Conservation (phyloP, 345 rosid species). For the Noccaea bulbosa region DNA sequence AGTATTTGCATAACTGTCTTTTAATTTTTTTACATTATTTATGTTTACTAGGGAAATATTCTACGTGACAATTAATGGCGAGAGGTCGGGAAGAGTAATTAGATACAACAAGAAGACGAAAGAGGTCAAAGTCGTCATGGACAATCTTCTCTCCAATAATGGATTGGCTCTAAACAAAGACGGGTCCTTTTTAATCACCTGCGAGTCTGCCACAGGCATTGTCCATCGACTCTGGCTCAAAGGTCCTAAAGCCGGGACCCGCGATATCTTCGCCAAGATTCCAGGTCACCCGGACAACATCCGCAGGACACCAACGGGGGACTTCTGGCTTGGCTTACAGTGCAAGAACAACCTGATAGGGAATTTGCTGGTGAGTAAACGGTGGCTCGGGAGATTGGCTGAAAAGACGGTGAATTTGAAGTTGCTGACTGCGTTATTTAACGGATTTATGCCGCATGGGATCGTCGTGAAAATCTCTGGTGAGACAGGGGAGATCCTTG, state of each 20-base stretch:
- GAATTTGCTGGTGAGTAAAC: slow-evolving; percentile 35
- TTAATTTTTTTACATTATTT: no score
- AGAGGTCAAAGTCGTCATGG: slow-evolving; percentile 30
- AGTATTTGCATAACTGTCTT: not conserved
- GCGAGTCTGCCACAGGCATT: slow-evolving; percentile 46
- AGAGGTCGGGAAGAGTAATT: slow-evolving; percentile 32
- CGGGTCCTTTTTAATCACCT: slow-evolving; percentile 51
- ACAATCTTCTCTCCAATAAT: slow-evolving; percentile 56
- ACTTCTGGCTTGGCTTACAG: slow-evolving; percentile 35
- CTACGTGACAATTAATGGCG: not conserved
- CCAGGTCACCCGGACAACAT: slow-evolving; percentile 38
- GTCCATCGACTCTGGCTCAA: slow-evolving; percentile 53
- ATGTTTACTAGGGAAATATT: slow-evolving; percentile 1
- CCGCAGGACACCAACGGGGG: slow-evolving; percentile 21
- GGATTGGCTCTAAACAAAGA: slow-evolving; percentile 72
- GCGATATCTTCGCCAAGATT: slow-evolving; percentile 28
- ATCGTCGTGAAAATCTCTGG: slow-evolving; percentile 51
- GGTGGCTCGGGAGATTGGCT: slow-evolving; percentile 45
- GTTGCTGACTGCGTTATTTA: not conserved
- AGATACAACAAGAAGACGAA: slow-evolving; percentile 33
- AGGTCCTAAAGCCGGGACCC: slow-evolving; percentile 45
- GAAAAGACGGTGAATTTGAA: slow-evolving; percentile 15
- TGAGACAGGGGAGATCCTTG: slow-evolving; percentile 55
- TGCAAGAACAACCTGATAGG: slow-evolving; percentile 15
- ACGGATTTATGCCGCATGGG: slow-evolving; percentile 22